A percentile compares a stretch with the other conserved stretches of the same genome.
These are phyloP conservation scores for Golubevia sp. DNA, from an alignment of 1,284 basidiomycete genomes.

Conservation along the genomic window DNA sequence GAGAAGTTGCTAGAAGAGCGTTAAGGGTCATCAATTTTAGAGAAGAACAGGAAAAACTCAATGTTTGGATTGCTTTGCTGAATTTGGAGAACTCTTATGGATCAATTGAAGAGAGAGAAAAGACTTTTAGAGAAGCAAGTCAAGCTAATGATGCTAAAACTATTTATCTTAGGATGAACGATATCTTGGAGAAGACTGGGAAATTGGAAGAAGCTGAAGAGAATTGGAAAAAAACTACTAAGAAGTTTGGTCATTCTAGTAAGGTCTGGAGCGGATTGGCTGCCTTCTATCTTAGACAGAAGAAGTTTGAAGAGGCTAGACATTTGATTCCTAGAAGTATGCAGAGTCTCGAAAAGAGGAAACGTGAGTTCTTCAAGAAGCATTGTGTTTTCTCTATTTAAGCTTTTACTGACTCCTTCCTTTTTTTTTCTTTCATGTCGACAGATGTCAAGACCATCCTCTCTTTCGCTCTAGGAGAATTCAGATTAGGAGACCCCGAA, in stretches of 20 bases:
- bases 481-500: slow-evolving; percentile 89
- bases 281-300: slow-evolving; percentile 74
- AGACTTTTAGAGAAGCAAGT: slow-evolving; percentile 84
- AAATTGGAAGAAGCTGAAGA: slow-evolving; percentile 65
- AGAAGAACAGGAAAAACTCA: slow-evolving; percentile 94
- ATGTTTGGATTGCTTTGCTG: slow-evolving; percentile 95
- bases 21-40: slow-evolving; percentile 87
- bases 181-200: slow-evolving; percentile 80
- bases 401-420: background rate
- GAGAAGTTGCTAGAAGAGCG: slow-evolving; percentile 82
- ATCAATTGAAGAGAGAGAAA: slow-evolving; percentile 71
- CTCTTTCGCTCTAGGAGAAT: slow-evolving; percentile 92
- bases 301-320: slow-evolving; percentile 77
- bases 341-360: slow-evolving; percentile 89
- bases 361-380: slow-evolving; percentile 71
- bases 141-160: slow-evolving; percentile 90
- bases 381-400: no score
- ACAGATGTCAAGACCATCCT: slow-evolving; percentile 91
- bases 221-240: slow-evolving; percentile 63
- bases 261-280: slow-evolving; percentile 90
- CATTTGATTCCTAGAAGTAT: slow-evolving; percentile 84
- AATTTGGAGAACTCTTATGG: slow-evolving; percentile 96
- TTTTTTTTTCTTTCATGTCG: background rate
- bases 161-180: slow-evolving; percentile 79
- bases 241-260: slow-evolving; percentile 88